Evolutionary conservation across 768 basidiomycete genomes (phyloP), one percentile per base, ranked within the genome.

Genomic region (Pisolithus albus): DNA sequence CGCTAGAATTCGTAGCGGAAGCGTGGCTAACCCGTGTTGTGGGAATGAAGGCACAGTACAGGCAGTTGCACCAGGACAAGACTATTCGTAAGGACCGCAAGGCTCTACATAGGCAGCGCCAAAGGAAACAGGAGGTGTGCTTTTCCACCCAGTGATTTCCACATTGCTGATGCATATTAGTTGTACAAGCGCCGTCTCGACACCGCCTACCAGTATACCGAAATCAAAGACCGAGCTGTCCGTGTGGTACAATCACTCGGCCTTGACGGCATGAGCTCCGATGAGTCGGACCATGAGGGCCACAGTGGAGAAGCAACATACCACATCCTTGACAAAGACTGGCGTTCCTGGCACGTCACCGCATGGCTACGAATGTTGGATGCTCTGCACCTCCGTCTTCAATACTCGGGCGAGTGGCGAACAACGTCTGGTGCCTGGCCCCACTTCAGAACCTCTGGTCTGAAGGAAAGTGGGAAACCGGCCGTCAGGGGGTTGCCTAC

Each of bases 241-340:
- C 6, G 39, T 40, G 9, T 49, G 5, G 23, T 49, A 5, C 36
- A 49, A 39, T 38, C 7, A n/a, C 47, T 49, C 0, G 19, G 47
- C 47, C 32, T 38, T 26, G 36, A 49, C 26, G 47, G 47, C 23
- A 49, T 40, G 47, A 41, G 47, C 23, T 49, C 47, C 38, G 37
- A 49, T 1, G 38, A 49, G 48, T 38, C 21, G 18, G 48, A 49
- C 26, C 48, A 49, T 7, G 8, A 49, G 40, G 48, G n/a, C 24
- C 39, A 40, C 15, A 40, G 15, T 40, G 39, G 19, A n/a, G 19
- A 40, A 16, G 39, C 39, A n/a, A 40, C 39, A 7, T 40, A 40
- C 39, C 10, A 13, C 15, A 40, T 40, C 19, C 39, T 40, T 13
- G 19, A 40, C 39, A 40, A 40, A 40, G 19, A 40, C 39, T 40